Evolutionary conservation across 1,284 basidiomycete genomes (phyloP).

Genomic region (Cutaneotrichosporon dermatis): DNA sequence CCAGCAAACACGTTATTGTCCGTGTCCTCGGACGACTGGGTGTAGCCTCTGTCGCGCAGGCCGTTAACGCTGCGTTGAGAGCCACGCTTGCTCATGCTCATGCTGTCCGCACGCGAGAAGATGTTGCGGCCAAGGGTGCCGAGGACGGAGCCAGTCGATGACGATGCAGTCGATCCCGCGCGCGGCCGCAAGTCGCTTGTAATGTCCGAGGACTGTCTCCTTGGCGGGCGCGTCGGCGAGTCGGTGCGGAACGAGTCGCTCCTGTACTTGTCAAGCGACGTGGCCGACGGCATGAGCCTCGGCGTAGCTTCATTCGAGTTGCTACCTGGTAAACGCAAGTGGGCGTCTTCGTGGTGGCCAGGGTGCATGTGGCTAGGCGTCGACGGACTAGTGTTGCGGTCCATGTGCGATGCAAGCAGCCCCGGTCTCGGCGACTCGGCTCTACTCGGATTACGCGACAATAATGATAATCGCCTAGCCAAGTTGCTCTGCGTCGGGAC

Average conservation of each 20-base stretch:
- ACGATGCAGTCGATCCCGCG: conserved; percentile 10
- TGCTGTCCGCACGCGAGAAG: conserved; percentile 20
- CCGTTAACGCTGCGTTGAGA: conserved; percentile 22
- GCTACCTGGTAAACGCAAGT: conserved; percentile 7
- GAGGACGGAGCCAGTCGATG: conserved; percentile 14
- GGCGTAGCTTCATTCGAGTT: conserved; percentile 7
- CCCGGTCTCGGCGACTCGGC: conserved; percentile 18
- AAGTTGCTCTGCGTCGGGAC: conserved; percentile 5
- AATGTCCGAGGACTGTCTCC: conserved; percentile 18
- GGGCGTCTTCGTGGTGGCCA: conserved; percentile 10
- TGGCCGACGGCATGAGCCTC: conserved; percentile 15
- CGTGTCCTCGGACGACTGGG: conserved; percentile 32
- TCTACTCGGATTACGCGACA: conserved; percentile 1
- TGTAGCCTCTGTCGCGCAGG: conserved; percentile 9
- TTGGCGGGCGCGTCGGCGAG: neutral
- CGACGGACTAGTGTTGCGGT: neutral
- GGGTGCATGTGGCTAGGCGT: neutral
- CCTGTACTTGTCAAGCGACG: conserved; percentile 17
- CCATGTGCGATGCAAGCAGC: conserved; percentile 6
- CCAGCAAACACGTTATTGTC: conserved; percentile 19
- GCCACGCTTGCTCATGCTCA: conserved; percentile 12
- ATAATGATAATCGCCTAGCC: conserved; percentile 11
- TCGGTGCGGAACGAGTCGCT: conserved; percentile 10
- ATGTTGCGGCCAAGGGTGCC: conserved; percentile 14
- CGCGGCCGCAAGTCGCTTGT: conserved; percentile 8